phyloP scores from a whole-genome alignment of 208 protist species.

The Crithidia bombi region DNA sequence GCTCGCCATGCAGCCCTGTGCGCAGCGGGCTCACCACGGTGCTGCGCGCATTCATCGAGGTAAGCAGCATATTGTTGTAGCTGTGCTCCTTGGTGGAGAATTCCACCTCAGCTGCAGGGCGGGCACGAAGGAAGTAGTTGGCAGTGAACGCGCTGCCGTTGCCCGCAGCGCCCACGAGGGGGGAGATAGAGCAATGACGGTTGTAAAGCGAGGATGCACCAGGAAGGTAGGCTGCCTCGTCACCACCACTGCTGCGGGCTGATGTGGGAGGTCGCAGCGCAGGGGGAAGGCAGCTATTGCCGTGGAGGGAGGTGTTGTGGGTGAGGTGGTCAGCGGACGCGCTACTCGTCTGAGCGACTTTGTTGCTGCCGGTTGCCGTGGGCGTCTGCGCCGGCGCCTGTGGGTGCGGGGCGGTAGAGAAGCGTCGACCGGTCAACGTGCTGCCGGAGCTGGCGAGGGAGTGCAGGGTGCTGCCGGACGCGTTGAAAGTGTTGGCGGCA shows the following conservation, averaged over 20 bases:
- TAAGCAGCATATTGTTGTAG: constrained; percentile 43
- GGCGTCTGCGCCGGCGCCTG: not conserved
- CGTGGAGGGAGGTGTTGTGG: not conserved
- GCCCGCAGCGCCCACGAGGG: not conserved
- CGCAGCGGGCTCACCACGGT: constrained; percentile 22
- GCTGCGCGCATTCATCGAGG: constrained; percentile 45
- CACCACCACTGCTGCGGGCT: not conserved
- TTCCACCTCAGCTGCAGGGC: not conserved
- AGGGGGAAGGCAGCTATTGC: not conserved
- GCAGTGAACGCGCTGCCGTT: not conserved
- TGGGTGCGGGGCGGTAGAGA: constrained; percentile 5
- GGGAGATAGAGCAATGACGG: constrained; percentile 14
- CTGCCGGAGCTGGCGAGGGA: constrained; percentile 1
- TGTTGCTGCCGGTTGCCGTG: not conserved
- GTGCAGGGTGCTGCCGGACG: constrained; percentile 4
- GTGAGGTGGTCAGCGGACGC: constrained; percentile 7
- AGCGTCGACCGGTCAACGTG: constrained; percentile 1
- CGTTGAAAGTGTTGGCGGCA: constrained; percentile 4
- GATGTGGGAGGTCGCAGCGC: constrained; percentile 6
- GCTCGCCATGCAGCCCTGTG: constrained; percentile 14
- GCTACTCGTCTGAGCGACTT: not conserved
- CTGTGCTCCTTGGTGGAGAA: constrained; percentile 22
- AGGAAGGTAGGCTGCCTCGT: not conserved
- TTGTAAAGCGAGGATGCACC: not conserved
- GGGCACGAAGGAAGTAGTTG: not conserved